phyloP scores from a whole-genome alignment of 805 yeast species.

The Candida railenensis region DNA sequence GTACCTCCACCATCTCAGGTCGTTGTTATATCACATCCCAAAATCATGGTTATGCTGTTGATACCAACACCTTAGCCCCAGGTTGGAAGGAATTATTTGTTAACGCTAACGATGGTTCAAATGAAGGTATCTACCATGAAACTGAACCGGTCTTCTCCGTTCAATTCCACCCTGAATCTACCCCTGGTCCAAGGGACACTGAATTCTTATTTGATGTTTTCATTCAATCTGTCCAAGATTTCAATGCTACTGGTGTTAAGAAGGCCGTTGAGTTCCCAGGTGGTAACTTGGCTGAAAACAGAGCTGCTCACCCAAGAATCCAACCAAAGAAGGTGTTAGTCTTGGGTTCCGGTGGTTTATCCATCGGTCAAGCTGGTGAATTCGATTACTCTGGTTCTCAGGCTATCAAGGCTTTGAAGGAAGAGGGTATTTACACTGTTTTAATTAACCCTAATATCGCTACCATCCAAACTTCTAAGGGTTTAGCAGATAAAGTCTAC shows the following conservation, averaged over 20 bases:
- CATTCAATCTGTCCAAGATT: slow-evolving; percentile 73
- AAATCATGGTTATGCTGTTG: slow-evolving; percentile 98
- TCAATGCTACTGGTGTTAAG: slow-evolving; percentile 54
- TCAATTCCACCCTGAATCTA: slow-evolving; percentile 98
- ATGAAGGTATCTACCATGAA: slow-evolving; percentile 95
- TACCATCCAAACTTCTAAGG: slow-evolving; percentile 96
- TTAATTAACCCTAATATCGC: slow-evolving; percentile 98
- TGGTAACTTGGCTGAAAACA: slow-evolving; percentile 72
- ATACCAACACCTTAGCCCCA: slow-evolving; percentile 62
- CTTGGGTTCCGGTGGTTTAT: slow-evolving; percentile 96
- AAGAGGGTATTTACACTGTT: slow-evolving; percentile 95
- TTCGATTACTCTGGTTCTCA: slow-evolving; percentile 98
- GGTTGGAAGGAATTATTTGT: slow-evolving; percentile 96
- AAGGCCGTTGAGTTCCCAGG: slow-evolving; percentile 90
- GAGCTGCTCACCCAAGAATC: slow-evolving; percentile 72
- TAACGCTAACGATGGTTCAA: slow-evolving; percentile 94
- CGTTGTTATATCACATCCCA: slow-evolving; percentile 98
- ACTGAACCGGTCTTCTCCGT: slow-evolving; percentile 92
- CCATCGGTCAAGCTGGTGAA: slow-evolving; percentile 99
- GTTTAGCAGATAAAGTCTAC: slow-evolving; percentile 96
- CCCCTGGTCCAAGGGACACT: slow-evolving; percentile 99
- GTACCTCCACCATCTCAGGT: slow-evolving; percentile 85
- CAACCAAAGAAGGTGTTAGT: slow-evolving; percentile 89
- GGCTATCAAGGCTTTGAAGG: slow-evolving; percentile 97
- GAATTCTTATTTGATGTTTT: slow-evolving; percentile 95